These are phyloP conservation scores for Polytrichum formosum DNA, from an alignment of 225 moss, liverwort and hornwort genomes.

Conservation along the genomic window DNA sequence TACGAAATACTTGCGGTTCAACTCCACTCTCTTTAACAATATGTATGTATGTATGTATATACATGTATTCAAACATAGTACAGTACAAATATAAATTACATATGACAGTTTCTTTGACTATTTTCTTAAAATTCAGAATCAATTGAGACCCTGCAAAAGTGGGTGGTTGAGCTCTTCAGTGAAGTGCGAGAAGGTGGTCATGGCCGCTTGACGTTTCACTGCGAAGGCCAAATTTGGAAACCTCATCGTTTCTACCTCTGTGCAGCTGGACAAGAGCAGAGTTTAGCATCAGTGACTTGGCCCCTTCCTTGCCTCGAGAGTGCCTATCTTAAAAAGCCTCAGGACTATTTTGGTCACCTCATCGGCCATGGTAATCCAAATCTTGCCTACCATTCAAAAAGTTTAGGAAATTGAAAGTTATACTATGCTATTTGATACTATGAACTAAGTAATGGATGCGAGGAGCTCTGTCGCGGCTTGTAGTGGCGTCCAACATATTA, in stretches of 20 bases:
- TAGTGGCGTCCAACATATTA: too few relatives aligned
- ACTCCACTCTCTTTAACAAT: too few relatives aligned
- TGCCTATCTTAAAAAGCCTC: slow-evolving; percentile 50
- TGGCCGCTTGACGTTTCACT: slow-evolving; percentile 8
- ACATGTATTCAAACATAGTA: too few relatives aligned
- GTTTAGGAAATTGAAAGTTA: too few relatives aligned
- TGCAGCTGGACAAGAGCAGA: slow-evolving; percentile 43
- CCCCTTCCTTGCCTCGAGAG: slow-evolving; percentile 54
- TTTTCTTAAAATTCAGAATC: slow-evolving; percentile 28
- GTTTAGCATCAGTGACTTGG: slow-evolving; percentile 31
- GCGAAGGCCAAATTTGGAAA: slow-evolving; percentile 49
- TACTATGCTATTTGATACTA: too few relatives aligned
- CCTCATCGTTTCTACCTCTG: slow-evolving; percentile 33
- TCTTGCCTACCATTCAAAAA: too few relatives aligned
- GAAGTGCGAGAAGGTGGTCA: slow-evolving; percentile 40
- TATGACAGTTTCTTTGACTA: slow-evolving; percentile 3
- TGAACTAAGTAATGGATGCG: too few relatives aligned
- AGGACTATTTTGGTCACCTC: slow-evolving; percentile 50
- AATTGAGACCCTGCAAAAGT: slow-evolving; percentile 52
- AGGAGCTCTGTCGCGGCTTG: too few relatives aligned
- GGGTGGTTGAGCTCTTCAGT: slow-evolving; percentile 53
- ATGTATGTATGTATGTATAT: too few relatives aligned
- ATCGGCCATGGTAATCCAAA: slow-evolving; percentile 46
- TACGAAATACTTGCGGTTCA: too few relatives aligned
- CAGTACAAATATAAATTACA: too few relatives aligned